Evolutionary conservation across 108 stramenopile genomes (phyloP).

Genomic region (Discostella pseudostelligera): DNA sequence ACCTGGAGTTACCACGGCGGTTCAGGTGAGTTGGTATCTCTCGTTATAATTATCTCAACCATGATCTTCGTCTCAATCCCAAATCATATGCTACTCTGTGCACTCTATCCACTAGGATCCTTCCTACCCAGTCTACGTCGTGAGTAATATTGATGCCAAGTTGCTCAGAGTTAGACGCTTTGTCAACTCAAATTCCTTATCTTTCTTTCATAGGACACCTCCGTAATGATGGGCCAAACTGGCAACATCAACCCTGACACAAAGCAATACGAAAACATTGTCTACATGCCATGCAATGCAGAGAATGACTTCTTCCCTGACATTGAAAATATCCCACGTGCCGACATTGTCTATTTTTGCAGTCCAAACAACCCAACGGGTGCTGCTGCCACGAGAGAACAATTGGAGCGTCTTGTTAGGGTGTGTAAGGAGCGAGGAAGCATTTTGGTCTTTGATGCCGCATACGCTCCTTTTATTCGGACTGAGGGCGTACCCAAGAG

Average conservation of each 20-base stretch:
- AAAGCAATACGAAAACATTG: slow-evolving; percentile 94
- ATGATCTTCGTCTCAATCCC: neutral
- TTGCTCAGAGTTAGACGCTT: no score
- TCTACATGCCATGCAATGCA: slow-evolving; percentile 96
- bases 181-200: neutral
- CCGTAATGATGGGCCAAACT: slow-evolving; percentile 96
- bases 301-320: slow-evolving; percentile 97
- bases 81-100: neutral
- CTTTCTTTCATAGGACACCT: slow-evolving; percentile 52
- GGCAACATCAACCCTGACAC: slow-evolving; percentile 79
- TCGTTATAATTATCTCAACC: neutral
- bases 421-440: slow-evolving; percentile 90
- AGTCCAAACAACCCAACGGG: slow-evolving; percentile 98
- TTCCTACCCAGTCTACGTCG: slow-evolving; percentile 96
- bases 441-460: slow-evolving; percentile 95
- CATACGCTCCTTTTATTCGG: slow-evolving; percentile 98
- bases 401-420: slow-evolving; percentile 87
- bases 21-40: slow-evolving; percentile 57
- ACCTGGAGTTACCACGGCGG: slow-evolving; percentile 85
- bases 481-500: slow-evolving; percentile 88
- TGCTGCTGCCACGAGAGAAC: slow-evolving; percentile 90
- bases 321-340: slow-evolving; percentile 76
- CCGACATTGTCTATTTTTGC: slow-evolving; percentile 96
- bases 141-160: slow-evolving; percentile 34
- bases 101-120: slow-evolving; percentile 87